Percentiles rank a stretch among this genome's conserved stretches.
phyloP scores from a whole-genome alignment of 192 early-diverging fungal genomes.

The Coemansia javaensis region DNA sequence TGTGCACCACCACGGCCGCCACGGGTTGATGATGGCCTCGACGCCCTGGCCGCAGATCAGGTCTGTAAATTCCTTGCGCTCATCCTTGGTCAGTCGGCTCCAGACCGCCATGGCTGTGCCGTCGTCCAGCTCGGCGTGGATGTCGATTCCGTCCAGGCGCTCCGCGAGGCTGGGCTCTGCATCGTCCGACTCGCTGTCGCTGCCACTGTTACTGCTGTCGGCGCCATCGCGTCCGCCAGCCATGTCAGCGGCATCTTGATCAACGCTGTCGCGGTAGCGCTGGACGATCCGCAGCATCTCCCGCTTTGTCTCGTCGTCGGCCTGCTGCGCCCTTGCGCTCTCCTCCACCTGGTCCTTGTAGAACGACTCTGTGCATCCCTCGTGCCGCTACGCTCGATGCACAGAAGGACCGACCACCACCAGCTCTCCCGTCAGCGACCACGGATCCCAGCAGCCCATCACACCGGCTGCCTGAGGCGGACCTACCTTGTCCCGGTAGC shows the following conservation, averaged over 20 bases:
- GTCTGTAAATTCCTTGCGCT: constrained; percentile 20
- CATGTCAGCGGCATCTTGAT: too few species aligned
- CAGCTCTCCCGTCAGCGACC: too few species aligned
- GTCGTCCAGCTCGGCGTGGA: constrained; percentile 7
- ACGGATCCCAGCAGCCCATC: too few species aligned
- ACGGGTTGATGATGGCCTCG: constrained; percentile 11
- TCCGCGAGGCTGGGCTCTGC: constrained; percentile 7
- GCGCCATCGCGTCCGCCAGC: not conserved
- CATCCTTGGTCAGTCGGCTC: constrained; percentile 18
- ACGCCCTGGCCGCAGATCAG: constrained; percentile 14
- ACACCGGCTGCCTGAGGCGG: not conserved
- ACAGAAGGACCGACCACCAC: too few species aligned
- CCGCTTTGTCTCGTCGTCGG: constrained; percentile 33
- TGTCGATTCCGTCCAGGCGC: constrained; percentile 21
- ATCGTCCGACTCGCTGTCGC: not conserved
- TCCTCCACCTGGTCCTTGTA: constrained; percentile 42
- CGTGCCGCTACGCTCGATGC: constrained; percentile 30
- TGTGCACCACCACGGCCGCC: constrained; percentile 39
- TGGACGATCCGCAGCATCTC: constrained; percentile 32
- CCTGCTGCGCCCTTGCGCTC: constrained; percentile 16
- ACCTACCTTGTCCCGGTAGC: constrained; percentile 41
- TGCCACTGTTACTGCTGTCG: not conserved
- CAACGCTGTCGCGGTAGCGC: constrained; percentile 23
- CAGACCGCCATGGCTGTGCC: constrained; percentile 9
- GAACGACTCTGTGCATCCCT: constrained; percentile 37